Conservation (phyloP, 139 green algal genomes). For the Chlamydomonas incerta region DNA sequence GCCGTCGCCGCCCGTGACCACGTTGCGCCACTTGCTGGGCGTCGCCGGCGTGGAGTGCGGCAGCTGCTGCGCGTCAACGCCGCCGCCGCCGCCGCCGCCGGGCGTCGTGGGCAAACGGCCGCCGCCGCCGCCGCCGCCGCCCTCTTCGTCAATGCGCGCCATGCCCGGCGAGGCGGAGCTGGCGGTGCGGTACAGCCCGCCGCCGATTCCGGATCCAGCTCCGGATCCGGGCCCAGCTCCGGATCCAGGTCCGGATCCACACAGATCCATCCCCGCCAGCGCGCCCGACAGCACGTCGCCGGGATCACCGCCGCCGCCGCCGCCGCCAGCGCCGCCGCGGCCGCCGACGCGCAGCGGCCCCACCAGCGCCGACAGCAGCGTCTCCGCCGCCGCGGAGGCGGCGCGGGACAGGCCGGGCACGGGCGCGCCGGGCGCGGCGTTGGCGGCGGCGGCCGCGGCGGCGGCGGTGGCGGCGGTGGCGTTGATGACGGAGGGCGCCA, state of each 20-base stretch:
- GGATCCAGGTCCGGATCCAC: too few relatives aligned
- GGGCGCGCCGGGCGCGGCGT: not conserved
- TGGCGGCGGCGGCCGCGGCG: not conserved
- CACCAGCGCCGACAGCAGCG: constrained; percentile 9
- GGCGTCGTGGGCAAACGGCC: constrained; percentile 11
- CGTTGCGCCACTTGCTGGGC: constrained; percentile 25
- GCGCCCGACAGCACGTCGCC: constrained; percentile 1
- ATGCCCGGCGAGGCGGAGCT: constrained; percentile 18
- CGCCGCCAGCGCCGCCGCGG: not conserved
- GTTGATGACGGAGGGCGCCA: constrained; percentile 16
- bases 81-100: not conserved
- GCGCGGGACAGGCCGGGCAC: not conserved
- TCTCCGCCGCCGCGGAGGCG: constrained; percentile 29
- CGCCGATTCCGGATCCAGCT: not conserved
- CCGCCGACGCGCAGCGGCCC: constrained; percentile 5
- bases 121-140: not conserved
- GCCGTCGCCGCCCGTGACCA: not conserved
- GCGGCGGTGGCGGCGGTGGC: not conserved
- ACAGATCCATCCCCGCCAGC: not conserved
- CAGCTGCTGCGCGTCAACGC: too few relatives aligned
- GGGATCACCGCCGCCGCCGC: not conserved
- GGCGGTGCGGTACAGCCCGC: constrained; percentile 24
- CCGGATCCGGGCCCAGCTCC: too few relatives aligned
- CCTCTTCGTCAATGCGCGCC: constrained; percentile 37
- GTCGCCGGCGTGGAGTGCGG: too few relatives aligned